These are phyloP conservation scores for Trichoderma harzianum DNA, from an alignment of 2,329 filamentous ascomycete genomes.

Conservation along the genomic window DNA sequence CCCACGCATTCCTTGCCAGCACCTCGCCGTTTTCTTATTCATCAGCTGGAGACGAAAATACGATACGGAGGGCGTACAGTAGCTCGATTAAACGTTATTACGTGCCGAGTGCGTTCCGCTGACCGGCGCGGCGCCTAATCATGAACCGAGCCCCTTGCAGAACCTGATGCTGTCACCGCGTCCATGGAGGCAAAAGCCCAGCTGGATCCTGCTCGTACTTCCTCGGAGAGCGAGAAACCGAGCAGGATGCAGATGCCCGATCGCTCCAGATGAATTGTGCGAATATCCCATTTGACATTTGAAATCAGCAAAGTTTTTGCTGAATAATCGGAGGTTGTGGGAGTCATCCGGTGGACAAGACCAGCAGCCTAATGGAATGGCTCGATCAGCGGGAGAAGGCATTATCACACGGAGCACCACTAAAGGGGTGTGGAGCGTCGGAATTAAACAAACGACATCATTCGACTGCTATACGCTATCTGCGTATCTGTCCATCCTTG, in stretches of 20 bases:
- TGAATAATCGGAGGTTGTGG: slow-evolving; percentile 1
- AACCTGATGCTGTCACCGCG: neutral
- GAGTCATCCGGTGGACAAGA: neutral
- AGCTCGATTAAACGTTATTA: neutral
- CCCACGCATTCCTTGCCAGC: neutral
- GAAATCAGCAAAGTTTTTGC: neutral
- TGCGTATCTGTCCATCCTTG: neutral
- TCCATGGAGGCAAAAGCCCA: neutral
- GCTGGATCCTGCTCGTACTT: neutral
- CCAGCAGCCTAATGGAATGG: too few species aligned
- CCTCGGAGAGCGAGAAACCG: neutral
- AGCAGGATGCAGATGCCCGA: neutral
- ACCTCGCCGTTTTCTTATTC: neutral
- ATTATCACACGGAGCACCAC: neutral
- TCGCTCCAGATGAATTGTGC: neutral
- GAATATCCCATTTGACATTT: neutral
- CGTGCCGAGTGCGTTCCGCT: neutral
- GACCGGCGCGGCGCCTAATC: slow-evolving; percentile 2
- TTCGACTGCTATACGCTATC: neutral
- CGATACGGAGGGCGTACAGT: neutral
- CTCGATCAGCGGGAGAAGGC: neutral
- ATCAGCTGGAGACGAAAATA: neutral
- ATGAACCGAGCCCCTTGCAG: neutral
- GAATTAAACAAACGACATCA: neutral
- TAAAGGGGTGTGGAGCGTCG: neutral